Conservation (phyloP, 1,284 basidiomycete species). For the Heterobasidion irregulare region DNA sequence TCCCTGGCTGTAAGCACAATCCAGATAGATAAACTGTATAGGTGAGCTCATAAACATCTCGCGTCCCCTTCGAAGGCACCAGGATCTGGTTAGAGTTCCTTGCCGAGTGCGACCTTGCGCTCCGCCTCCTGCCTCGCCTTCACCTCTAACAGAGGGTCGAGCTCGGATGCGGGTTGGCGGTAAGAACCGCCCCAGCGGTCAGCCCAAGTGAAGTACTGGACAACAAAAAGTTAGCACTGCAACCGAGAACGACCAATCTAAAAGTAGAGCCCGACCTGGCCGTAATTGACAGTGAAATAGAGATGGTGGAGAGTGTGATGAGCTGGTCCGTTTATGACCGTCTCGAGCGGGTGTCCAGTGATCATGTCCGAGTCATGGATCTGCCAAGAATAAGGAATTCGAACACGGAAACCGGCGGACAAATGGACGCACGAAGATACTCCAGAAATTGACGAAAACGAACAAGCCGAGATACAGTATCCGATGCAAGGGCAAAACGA, state of each 20-base stretch:
- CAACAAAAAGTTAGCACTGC: constrained; percentile 13
- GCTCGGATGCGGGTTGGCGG: constrained; percentile 73
- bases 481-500: constrained; percentile 88
- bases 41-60: neutral
- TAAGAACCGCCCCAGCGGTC: constrained; percentile 84
- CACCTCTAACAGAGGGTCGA: constrained; percentile 83
- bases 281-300: constrained; percentile 96
- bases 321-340: constrained; percentile 92
- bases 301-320: constrained; percentile 97
- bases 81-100: constrained; percentile 9
- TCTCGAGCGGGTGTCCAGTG: constrained; percentile 85
- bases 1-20: neutral
- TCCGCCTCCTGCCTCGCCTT: constrained; percentile 16
- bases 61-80: neutral
- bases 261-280: constrained; percentile 46
- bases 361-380: constrained; percentile 99
- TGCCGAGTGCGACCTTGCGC: constrained; percentile 11
- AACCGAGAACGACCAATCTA: neutral
- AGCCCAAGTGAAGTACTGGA: constrained; percentile 91
- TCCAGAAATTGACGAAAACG: constrained; percentile 88
- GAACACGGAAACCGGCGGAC: neutral
- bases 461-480: constrained; percentile 77
- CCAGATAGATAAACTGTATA: neutral
- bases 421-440: constrained; percentile 60
- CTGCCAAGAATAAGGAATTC: constrained; percentile 25